These are phyloP conservation scores for Avicennia marina DNA, from an alignment of 257 asterid species.

Conservation along the genomic window DNA sequence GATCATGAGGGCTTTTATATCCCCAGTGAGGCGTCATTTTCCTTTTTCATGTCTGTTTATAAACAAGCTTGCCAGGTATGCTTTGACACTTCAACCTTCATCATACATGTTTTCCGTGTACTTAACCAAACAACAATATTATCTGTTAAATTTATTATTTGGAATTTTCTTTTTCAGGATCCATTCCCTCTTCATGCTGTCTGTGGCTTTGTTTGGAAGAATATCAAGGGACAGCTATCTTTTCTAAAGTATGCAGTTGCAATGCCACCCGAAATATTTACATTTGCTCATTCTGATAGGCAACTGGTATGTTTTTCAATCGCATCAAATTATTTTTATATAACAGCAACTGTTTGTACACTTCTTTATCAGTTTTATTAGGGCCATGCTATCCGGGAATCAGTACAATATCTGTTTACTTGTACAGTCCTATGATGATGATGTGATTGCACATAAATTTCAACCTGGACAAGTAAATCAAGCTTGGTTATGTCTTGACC, in stretches of 20 bases:
- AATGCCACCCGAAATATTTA: slow-evolving; percentile 75
- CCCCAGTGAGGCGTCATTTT: slow-evolving; percentile 73
- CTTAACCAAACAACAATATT: too few relatives aligned
- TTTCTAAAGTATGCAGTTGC: slow-evolving; percentile 80
- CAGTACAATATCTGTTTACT: not conserved
- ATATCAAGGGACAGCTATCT: slow-evolving; percentile 94
- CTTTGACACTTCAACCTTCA: too few relatives aligned
- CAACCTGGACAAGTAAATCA: slow-evolving; percentile 54
- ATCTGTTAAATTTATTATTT: too few relatives aligned
- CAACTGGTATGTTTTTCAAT: slow-evolving; percentile 54
- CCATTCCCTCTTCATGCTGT: slow-evolving; percentile 88
- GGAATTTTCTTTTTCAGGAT: slow-evolving; percentile 41
- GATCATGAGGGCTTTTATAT: slow-evolving; percentile 89
- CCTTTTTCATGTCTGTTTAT: slow-evolving; percentile 78
- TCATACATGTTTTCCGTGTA: not conserved
- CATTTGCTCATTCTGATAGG: slow-evolving; percentile 77
- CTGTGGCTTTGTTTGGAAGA: slow-evolving; percentile 91
- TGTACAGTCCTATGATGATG: slow-evolving; percentile 57
- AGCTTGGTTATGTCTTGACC: slow-evolving; percentile 82
- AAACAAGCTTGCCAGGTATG: slow-evolving; percentile 80
- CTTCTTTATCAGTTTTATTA: too few relatives aligned
- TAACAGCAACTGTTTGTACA: too few relatives aligned
- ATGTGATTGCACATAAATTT: slow-evolving; percentile 43
- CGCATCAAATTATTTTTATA: too few relatives aligned
- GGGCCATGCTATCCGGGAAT: too few relatives aligned